Evolutionary conservation across 2,329 filamentous ascomycete species (phyloP).

Genomic region (Scedosporium boydii): DNA sequence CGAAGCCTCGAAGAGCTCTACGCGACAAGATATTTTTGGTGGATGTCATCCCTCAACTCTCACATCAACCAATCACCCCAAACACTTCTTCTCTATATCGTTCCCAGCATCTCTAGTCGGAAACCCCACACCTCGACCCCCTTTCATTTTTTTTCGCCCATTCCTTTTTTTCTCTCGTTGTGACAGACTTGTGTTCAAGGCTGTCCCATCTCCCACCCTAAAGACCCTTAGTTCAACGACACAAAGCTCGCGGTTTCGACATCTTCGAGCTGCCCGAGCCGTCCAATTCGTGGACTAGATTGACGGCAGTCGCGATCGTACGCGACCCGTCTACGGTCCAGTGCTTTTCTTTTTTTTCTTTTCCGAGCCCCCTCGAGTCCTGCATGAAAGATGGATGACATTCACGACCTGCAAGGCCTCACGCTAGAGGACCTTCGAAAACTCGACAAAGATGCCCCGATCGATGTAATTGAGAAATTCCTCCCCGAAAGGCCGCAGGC

Average conservation of each 20-base stretch:
- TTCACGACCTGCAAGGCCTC: background rate
- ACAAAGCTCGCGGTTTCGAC: too few species aligned
- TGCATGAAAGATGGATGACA: background rate
- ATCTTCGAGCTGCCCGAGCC: too few species aligned
- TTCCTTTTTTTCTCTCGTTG: too few species aligned
- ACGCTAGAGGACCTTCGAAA: background rate
- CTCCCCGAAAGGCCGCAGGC: conserved; percentile 55
- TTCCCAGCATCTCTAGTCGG: too few species aligned
- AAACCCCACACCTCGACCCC: too few species aligned
- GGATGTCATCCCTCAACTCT: background rate
- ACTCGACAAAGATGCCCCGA: background rate
- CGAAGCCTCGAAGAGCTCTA: background rate
- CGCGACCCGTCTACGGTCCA: background rate
- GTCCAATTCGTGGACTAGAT: too few species aligned
- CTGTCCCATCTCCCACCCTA: too few species aligned
- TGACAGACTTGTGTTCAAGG: too few species aligned
- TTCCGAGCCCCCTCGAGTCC: background rate
- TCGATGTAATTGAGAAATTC: conserved; percentile 34
- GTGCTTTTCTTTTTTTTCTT: background rate
- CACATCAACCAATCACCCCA: background rate
- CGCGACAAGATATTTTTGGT: background rate
- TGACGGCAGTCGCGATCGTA: too few species aligned
- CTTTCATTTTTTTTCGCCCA: too few species aligned
- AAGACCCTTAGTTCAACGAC: too few species aligned
- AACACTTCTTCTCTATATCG: background rate